These are phyloP conservation scores for Trichoderma sp. DNA, from an alignment of 2,329 filamentous ascomycete species.

Conservation along the genomic window DNA sequence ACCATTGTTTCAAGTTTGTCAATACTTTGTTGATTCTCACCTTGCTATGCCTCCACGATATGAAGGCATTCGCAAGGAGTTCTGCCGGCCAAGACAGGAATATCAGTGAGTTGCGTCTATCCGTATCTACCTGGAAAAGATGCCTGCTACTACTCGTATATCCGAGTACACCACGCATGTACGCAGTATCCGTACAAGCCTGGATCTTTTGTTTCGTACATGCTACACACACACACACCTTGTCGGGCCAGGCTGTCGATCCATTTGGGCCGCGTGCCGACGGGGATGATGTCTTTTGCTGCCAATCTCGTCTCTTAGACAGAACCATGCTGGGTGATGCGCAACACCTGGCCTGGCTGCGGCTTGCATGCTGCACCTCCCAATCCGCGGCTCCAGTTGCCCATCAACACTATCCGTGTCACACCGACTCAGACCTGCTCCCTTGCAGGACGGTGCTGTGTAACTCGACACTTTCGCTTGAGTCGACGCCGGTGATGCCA, in stretches of 20 bases:
- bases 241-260: conserved; percentile 15
- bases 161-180: not conserved
- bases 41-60: not conserved
- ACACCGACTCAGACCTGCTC: not conserved
- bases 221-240: not conserved
- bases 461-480: conserved; percentile 1
- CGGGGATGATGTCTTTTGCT: not conserved
- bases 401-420: not conserved
- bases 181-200: not conserved
- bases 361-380: not conserved
- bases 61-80: not conserved
- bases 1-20: not conserved
- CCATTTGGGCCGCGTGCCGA: conserved; percentile 8
- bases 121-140: not conserved
- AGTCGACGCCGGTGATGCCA: conserved; percentile 1
- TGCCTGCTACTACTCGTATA: not conserved
- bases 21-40: not conserved
- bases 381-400: not conserved
- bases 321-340: conserved; percentile 4
- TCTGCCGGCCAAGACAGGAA: not conserved
- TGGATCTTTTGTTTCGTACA: not conserved
- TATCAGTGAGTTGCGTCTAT: not conserved
- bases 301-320: not conserved
- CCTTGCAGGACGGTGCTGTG: not conserved
- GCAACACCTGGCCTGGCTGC: not conserved